phyloP scores from a whole-genome alignment of 2,329 filamentous ascomycete species.

The Tolypocladium album region DNA sequence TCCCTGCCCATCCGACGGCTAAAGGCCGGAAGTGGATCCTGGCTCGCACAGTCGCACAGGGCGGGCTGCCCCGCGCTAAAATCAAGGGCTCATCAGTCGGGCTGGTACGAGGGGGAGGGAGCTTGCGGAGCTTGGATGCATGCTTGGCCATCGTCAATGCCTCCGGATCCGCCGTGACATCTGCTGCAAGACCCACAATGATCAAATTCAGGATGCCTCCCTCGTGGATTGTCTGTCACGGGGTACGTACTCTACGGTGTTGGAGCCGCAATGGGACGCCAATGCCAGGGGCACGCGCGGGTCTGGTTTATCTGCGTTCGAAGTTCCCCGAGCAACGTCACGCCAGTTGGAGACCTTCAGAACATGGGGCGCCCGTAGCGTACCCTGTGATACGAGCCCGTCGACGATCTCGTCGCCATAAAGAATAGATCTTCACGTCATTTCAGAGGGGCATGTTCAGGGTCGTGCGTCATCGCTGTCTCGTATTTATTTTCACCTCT shows the following conservation, averaged over 20 bases:
- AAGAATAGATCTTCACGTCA: not conserved
- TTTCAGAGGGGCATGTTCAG: not conserved
- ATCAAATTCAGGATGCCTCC: not conserved
- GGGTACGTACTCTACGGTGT: not conserved
- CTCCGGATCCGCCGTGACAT: not conserved
- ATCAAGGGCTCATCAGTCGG: not conserved
- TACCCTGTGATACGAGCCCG: not conserved
- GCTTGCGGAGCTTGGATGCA: too few relatives aligned
- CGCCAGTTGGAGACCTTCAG: not conserved
- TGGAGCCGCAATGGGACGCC: not conserved
- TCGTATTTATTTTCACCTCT: constrained; percentile 3
- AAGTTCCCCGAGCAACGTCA: constrained; percentile 1
- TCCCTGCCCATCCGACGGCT: not conserved
- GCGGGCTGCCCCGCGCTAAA: not conserved
- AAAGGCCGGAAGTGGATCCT: not conserved
- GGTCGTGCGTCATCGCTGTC: not conserved
- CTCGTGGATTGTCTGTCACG: not conserved
- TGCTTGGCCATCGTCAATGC: constrained; percentile 2
- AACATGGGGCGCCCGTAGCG: not conserved
- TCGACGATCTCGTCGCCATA: not conserved
- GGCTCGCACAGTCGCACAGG: not conserved
- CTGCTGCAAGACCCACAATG: not conserved
- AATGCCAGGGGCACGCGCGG: not conserved
- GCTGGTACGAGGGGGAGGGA: not conserved
- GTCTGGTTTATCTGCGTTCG: not conserved